A percentile compares a stretch with the other conserved stretches of the same genome.
Conservation (phyloP, 306 rosid species). For the Arachis stenosperma region DNA sequence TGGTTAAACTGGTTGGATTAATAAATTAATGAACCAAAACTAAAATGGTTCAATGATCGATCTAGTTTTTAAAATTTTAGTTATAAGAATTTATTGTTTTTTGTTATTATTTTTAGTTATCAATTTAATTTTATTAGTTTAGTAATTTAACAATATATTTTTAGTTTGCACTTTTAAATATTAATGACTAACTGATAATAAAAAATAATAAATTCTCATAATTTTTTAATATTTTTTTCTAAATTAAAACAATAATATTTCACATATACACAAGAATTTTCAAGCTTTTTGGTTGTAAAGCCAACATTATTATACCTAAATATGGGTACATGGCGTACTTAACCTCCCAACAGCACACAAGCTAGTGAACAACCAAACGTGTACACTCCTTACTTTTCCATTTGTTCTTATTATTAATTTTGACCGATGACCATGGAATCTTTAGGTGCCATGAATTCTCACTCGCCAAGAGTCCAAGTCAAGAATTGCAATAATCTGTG, state of each 20-base stretch:
- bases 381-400: constrained; percentile 46
- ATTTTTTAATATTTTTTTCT: background rate
- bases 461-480: constrained; percentile 15
- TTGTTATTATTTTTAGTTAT: no score
- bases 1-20: no score
- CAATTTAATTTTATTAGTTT: no score
- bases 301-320: constrained; percentile 46
- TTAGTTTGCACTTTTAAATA: no score
- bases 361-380: constrained; percentile 52
- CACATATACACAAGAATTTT: constrained; percentile 2
- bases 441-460: constrained; percentile 21
- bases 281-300: constrained; percentile 50
- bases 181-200: no score
- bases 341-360: constrained; percentile 27
- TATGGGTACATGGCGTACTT: constrained; percentile 17
- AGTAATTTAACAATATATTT: no score
- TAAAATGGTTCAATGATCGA: no score
- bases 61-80: no score
- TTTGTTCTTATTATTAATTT: constrained; percentile 33
- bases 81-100: no score
- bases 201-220: no score
- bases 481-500: constrained; percentile 1
- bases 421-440: constrained; percentile 9
- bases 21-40: no score
- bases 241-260: background rate